phyloP scores from a whole-genome alignment of 768 basidiomycete genomes.

The Mycena albidolilacea region DNA sequence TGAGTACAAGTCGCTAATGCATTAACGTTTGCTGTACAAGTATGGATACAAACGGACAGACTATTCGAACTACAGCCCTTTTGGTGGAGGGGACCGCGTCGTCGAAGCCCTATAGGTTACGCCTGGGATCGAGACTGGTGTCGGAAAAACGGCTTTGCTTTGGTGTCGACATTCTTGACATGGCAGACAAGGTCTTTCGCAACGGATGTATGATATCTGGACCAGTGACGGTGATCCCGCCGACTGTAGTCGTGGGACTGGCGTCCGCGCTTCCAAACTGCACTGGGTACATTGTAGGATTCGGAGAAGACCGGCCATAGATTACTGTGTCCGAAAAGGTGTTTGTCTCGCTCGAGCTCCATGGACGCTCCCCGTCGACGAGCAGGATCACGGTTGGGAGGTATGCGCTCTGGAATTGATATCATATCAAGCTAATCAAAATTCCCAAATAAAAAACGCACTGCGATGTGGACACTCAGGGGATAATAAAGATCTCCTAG shows the following conservation, averaged over 20 bases:
- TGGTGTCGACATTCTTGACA: not conserved
- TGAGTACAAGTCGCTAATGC: too few species aligned
- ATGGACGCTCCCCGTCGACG: not conserved
- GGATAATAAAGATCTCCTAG: not conserved
- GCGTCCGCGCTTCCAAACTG: not conserved
- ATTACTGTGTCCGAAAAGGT: not conserved
- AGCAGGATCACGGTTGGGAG: not conserved
- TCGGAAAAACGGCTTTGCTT: not conserved
- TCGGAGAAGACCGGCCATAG: not conserved
- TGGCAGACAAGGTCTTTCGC: not conserved
- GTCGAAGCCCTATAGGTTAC: not conserved
- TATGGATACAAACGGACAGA: not conserved
- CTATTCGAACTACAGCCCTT: too few species aligned
- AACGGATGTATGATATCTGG: not conserved
- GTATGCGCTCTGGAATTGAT: not conserved
- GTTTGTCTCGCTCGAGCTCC: not conserved
- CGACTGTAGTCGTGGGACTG: not conserved
- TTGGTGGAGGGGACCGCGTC: too few species aligned
- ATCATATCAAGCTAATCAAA: not conserved
- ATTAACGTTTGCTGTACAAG: not conserved
- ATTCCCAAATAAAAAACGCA: not conserved
- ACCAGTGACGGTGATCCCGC: not conserved
- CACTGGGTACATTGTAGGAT: too few species aligned
- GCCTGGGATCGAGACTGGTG: not conserved
- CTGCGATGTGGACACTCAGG: not conserved